phyloP scores from a whole-genome alignment of 2,329 filamentous ascomycete species.

The Juglanconis juglandina region DNA sequence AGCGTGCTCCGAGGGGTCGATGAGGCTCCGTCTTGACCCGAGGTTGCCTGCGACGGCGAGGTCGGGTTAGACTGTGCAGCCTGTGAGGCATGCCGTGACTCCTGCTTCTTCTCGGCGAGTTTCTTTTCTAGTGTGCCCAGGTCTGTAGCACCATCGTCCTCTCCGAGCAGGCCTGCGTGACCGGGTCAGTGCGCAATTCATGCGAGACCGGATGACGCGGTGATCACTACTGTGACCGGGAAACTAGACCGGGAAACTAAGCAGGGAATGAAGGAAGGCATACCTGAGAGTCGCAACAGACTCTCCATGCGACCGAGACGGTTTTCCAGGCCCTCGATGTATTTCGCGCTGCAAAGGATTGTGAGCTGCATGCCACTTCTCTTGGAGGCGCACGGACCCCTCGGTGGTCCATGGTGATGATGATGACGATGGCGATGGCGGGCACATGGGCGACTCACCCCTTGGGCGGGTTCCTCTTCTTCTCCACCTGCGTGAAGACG shows the following conservation, averaged over 20 bases:
- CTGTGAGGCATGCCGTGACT: conserved; percentile 48
- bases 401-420: neutral
- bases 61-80: conserved; percentile 45
- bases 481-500: conserved; percentile 95
- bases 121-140: conserved; percentile 83
- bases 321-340: conserved; percentile 95
- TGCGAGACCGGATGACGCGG: conserved; percentile 16
- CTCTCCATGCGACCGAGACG: conserved; percentile 94
- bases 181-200: conserved; percentile 8
- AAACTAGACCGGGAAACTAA: neutral
- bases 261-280: conserved; percentile 19
- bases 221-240: neutral
- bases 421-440: neutral
- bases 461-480: conserved; percentile 96
- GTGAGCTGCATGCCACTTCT: conserved; percentile 1
- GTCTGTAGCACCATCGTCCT: conserved; percentile 85
- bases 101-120: conserved; percentile 54
- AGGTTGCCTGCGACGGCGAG: conserved; percentile 47
- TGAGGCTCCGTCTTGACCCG: conserved; percentile 38
- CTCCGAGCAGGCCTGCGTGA: conserved; percentile 65
- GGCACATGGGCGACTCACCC: conserved; percentile 58
- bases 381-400: neutral
- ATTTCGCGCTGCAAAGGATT: conserved; percentile 69
- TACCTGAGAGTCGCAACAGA: conserved; percentile 76
- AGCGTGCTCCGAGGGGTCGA: conserved; percentile 53